Conservation (phyloP, 192 early-diverging fungal species). For the Entomortierella chlamydospora region DNA sequence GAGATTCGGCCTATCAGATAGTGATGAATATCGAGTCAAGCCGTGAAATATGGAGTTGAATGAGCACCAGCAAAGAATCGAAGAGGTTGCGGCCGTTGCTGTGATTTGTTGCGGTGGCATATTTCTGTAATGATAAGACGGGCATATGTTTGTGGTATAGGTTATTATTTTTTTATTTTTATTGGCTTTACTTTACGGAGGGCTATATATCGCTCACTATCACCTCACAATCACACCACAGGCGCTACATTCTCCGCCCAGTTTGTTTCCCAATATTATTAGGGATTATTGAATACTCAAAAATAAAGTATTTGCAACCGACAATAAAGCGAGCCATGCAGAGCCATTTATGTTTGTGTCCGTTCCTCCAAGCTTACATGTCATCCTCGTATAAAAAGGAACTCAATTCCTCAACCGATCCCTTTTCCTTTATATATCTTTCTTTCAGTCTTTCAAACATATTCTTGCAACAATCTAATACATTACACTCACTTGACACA, state of each 20-base stretch:
- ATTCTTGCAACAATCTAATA: no score
- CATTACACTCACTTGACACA: background rate
- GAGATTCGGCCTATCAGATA: no score
- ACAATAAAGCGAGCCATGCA: background rate
- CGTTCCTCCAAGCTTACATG: background rate
- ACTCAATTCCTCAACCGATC: conserved; percentile 19
- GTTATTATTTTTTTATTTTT: no score
- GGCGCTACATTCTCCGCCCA: conserved; percentile 2
- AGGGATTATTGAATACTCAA: background rate
- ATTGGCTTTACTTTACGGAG: conserved; percentile 10
- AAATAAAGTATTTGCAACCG: background rate
- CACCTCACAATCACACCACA: conserved; percentile 30
- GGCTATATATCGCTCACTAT: background rate
- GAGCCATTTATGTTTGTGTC: background rate
- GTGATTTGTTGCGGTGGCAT: conserved; percentile 23
- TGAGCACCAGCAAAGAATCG: background rate
- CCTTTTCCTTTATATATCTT: background rate
- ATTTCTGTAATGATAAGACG: conserved; percentile 6
- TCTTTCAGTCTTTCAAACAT: background rate
- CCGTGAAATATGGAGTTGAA: background rate
- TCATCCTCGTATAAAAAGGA: conserved; percentile 29
- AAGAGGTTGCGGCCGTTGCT: conserved; percentile 12
- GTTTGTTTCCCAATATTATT: background rate
- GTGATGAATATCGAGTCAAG: no score
- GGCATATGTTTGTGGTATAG: conserved; percentile 36